Evolutionary conservation across 352 stramenopile genomes (phyloP), one percentile per base, ranked within the genome.

Genomic region (Pythium folliculosum): DNA sequence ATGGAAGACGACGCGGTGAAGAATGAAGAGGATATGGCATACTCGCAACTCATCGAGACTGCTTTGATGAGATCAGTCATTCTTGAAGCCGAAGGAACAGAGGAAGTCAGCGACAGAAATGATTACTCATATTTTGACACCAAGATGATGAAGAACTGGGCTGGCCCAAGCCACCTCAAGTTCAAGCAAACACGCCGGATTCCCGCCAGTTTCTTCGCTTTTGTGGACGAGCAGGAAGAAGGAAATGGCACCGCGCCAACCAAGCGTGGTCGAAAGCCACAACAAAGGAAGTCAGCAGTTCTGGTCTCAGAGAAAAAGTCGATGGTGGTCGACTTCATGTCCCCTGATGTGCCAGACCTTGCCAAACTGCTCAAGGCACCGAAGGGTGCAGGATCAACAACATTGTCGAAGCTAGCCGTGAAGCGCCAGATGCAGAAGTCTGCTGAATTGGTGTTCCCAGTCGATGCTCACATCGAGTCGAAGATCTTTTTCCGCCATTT

Each of bases 61-160:
- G 86, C 86, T 17, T 69, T 94, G 2, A 73, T 92, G 59, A 75
- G 82, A 2, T 92, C 86, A 0, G 77, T 73, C 12, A 74, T 71
- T 6, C 49, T 78, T 22, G 72, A 78, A 23, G 67, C 82, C 5
- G 83, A 91, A 50, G 73, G 60, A 48, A 80, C 86, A 2, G 63
- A 48, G 3, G 71, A 80, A 60, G 52, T 69, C 4, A 76, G 83
- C 13, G 73, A 71, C 4, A 75, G 72, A 62, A 79, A 78, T 52
- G 86, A 94, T 32, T 94, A 94, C 57, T 92, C 84, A 52, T 94
- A 91, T 62, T 94, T 93, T 45, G 86, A 94, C 47, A 76, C 84
- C 1, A 93, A 94, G 63, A 76, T 91, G 77, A 73, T 94, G 27
- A 86, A 88, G 19, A 94, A 94, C 58, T 93, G 84, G 84, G 84